Percentiles rank a stretch among this genome's conserved stretches.
Evolutionary conservation across 495 filamentous ascomycete genomes (phyloP).

Genomic region (Penicillium canescens): DNA sequence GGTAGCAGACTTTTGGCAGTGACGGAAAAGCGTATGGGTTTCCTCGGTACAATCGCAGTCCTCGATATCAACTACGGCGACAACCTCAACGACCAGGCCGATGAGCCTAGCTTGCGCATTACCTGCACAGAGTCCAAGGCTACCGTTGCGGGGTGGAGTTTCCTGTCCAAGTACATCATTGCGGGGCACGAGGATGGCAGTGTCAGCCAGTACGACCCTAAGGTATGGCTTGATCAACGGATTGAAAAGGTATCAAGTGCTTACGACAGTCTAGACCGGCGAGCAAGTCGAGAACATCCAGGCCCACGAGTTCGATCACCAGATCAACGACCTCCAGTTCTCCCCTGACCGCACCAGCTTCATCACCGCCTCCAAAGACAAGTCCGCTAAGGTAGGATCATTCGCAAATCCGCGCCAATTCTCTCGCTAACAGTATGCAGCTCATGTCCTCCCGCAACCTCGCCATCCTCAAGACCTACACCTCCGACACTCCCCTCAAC

Average conservation of each 20-base stretch:
- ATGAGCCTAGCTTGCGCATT: slow-evolving; percentile 79
- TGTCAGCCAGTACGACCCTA: slow-evolving; percentile 91
- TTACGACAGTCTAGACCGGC: slow-evolving; percentile 59
- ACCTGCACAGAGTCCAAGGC: slow-evolving; percentile 93
- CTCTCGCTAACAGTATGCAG: slow-evolving; percentile 37
- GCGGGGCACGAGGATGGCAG: slow-evolving; percentile 95
- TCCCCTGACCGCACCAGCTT: slow-evolving; percentile 92
- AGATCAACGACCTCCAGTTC: slow-evolving; percentile 95
- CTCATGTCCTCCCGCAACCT: slow-evolving; percentile 81
- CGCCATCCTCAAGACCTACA: slow-evolving; percentile 88
- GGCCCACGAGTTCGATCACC: slow-evolving; percentile 78
- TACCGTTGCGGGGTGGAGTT: slow-evolving; percentile 96
- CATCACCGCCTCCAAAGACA: slow-evolving; percentile 97
- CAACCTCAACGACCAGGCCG: slow-evolving; percentile 62
- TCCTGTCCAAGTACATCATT: slow-evolving; percentile 88
- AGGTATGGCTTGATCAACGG: slow-evolving; percentile 52
- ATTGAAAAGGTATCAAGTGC: background rate
- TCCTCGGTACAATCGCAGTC: slow-evolving; percentile 88
- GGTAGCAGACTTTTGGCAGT: slow-evolving; percentile 85
- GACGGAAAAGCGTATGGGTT: slow-evolving; percentile 97
- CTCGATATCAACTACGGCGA: slow-evolving; percentile 80
- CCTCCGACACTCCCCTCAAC: slow-evolving; percentile 94
- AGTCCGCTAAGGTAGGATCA: slow-evolving; percentile 76
- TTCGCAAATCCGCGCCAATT: background rate
- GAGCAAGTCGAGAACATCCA: slow-evolving; percentile 76